Percentiles rank a stretch among this genome's conserved stretches.
These are phyloP conservation scores for Saccharomycopsis sp. DNA, from an alignment of 805 yeast genomes.

Conservation along the genomic window DNA sequence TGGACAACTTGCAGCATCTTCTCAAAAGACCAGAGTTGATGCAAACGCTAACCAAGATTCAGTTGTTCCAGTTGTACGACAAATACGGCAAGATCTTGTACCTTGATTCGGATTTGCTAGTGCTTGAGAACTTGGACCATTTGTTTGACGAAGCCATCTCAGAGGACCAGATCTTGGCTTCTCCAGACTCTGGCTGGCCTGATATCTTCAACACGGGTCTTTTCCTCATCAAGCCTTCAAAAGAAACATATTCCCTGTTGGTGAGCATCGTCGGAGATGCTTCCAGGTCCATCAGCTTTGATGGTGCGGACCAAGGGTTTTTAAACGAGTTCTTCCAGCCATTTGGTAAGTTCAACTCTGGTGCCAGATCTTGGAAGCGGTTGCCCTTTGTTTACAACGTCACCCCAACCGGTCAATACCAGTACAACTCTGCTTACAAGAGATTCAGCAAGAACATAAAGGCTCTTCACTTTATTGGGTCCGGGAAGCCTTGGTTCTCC, in stretches of 20 bases:
- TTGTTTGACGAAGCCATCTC: slow-evolving; percentile 1
- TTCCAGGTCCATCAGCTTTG: slow-evolving; percentile 40
- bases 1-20: slow-evolving; percentile 16
- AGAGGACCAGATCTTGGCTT: slow-evolving; percentile 32
- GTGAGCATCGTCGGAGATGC: slow-evolving; percentile 24
- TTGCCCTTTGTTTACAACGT: slow-evolving; percentile 81
- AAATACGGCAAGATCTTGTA: slow-evolving; percentile 42
- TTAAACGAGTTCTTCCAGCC: slow-evolving; percentile 60
- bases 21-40: slow-evolving; percentile 45
- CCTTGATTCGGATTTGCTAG: slow-evolving; percentile 55
- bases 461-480: slow-evolving; percentile 61
- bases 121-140: slow-evolving; percentile 16
- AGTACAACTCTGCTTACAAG: slow-evolving; percentile 61
- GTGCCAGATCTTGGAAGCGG: slow-evolving; percentile 45
- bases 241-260: slow-evolving; percentile 37
- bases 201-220: slow-evolving; percentile 84
- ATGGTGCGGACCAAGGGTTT: slow-evolving; percentile 91
- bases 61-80: slow-evolving; percentile 38
- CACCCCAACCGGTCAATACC: slow-evolving; percentile 55
- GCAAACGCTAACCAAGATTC: slow-evolving; percentile 42
- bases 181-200: slow-evolving; percentile 89
- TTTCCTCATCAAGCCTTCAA: slow-evolving; percentile 58
- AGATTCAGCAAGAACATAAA: slow-evolving; percentile 39
- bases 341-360: slow-evolving; percentile 21
- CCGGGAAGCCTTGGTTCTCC: slow-evolving; percentile 46